Conservation (phyloP, 2,329 filamentous ascomycete genomes). For the Alternaria burnsii region DNA sequence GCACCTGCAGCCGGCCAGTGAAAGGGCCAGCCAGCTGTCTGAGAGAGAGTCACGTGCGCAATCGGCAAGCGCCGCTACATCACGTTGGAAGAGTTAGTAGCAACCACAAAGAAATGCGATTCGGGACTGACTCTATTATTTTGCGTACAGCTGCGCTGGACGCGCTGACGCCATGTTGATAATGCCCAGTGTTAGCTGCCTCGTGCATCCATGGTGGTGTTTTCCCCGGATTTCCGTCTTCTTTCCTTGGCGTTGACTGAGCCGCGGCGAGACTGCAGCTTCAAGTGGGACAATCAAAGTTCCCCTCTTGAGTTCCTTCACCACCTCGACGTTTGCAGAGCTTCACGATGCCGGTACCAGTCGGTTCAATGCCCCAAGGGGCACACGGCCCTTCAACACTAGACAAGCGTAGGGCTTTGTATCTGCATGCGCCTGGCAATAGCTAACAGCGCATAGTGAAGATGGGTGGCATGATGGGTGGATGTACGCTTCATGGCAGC, state of each 20-base stretch:
- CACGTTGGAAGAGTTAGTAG: background rate
- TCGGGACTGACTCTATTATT: background rate
- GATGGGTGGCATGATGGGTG: conserved; percentile 99
- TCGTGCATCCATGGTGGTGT: conserved; percentile 19
- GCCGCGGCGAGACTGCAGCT: conserved; percentile 24
- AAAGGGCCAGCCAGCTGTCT: conserved; percentile 9
- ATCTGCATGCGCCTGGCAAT: conserved; percentile 28
- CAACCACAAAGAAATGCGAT: background rate
- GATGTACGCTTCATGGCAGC: conserved; percentile 71
- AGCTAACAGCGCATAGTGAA: conserved; percentile 71
- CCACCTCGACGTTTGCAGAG: conserved; percentile 16
- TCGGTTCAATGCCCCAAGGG: conserved; percentile 54
- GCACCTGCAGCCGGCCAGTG: conserved; percentile 3
- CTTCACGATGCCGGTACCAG: conserved; percentile 65
- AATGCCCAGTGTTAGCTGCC: conserved; percentile 2
- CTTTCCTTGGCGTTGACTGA: conserved; percentile 17
- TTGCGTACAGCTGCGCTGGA: background rate
- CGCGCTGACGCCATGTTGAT: background rate
- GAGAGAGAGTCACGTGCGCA: conserved; percentile 25
- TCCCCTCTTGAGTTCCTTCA: conserved; percentile 26
- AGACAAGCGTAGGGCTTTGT: conserved; percentile 69
- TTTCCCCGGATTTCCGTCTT: conserved; percentile 18
- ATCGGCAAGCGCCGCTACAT: conserved; percentile 7
- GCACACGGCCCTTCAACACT: conserved; percentile 69
- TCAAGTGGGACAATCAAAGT: conserved; percentile 21